Base-by-base conservation (phyloP, 495 filamentous ascomycete genomes). In the Jackrogersella multiformis region DNA sequence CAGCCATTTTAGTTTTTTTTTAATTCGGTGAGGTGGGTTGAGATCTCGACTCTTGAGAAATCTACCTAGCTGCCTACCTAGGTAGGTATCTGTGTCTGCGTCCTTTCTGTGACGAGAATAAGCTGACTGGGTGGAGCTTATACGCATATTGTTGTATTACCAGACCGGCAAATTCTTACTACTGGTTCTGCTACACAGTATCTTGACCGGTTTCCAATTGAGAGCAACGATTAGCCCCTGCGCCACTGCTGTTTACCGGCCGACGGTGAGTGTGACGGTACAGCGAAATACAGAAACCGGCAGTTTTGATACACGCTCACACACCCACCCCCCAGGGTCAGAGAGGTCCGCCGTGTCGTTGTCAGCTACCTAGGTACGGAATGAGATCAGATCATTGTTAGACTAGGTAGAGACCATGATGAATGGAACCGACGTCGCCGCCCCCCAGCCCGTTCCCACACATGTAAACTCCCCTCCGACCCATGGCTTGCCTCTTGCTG, bases 91-190 rank as follows among this genome's bases (percentile, higher is more conserved):
- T 18, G 56, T 57, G 32, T 42, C n/a, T 24, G 35, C 42, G 55
- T 46, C 49, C 45, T 45, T 44, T 30, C 60, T 44, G 66, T 42
- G 30, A 52, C 46, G 60, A 64, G 42, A 45, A 69, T 26, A 54
- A 65, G 51, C 56, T 57, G 61, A 57, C 52, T 42, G 67, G 57
- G 61, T 42, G 51, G 56, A 65, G 46, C 15, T 42, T 42, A 51
- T 53, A 46, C 42, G 61, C 42, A 65, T 48, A 61, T 54, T 58
- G 56, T 52, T 65, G 67, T 65, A 70, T 65, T 61, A 69, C 66
- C 23, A 55, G 42, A 48, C 67, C 56, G 58, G 56, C 61, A 61
- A 52, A 61, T 57, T 28, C 35, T 2, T 24, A 61, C 23, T 24
- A 32, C 36, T 61, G 61, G 56, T 70, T 56, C 61, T 46, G 51